A percentile compares a stretch with the other conserved stretches of the same genome.
These are phyloP conservation scores for Coemansia sp. DNA, from an alignment of 192 early-diverging fungal genomes.

Conservation along the genomic window DNA sequence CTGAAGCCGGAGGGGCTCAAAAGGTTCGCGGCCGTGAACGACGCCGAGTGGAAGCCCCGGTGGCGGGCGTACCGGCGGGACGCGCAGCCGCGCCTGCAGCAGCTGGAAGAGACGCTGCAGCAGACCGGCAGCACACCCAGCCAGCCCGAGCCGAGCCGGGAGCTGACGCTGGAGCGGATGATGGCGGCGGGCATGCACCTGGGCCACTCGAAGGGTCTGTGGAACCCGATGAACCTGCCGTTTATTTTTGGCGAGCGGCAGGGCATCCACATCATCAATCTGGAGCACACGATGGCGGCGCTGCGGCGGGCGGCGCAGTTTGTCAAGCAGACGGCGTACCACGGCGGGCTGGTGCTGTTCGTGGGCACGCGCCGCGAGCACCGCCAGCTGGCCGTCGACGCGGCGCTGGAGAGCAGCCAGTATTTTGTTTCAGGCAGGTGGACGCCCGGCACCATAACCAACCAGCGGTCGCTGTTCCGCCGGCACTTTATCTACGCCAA, in stretches of 20 bases:
- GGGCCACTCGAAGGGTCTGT: constrained; percentile 73
- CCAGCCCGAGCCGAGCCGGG: constrained; percentile 18
- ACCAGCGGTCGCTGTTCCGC: constrained; percentile 52
- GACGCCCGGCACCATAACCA: constrained; percentile 88
- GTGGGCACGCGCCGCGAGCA: constrained; percentile 73
- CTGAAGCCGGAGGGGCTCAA: too few species aligned
- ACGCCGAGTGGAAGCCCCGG: background rate
- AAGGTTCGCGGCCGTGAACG: background rate
- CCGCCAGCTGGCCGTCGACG: constrained; percentile 68
- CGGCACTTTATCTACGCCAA: constrained; percentile 12
- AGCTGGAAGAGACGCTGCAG: background rate
- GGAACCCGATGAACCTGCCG: constrained; percentile 79
- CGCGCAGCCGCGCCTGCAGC: too few species aligned
- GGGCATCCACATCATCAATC: constrained; percentile 90
- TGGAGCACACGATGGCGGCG: constrained; percentile 83
- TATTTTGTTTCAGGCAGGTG: constrained; percentile 80
- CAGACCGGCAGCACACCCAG: background rate
- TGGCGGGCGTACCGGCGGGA: too few species aligned
- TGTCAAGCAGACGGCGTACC: constrained; percentile 63
- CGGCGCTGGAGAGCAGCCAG: constrained; percentile 69
- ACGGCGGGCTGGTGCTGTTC: constrained; percentile 84
- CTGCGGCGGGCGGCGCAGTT: constrained; percentile 80
- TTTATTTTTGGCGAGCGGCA: constrained; percentile 87
- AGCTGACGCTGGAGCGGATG: constrained; percentile 64
- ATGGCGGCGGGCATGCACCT: constrained; percentile 85